phyloP scores from a whole-genome alignment of 441 rosid species.

The Hura crepitans region DNA sequence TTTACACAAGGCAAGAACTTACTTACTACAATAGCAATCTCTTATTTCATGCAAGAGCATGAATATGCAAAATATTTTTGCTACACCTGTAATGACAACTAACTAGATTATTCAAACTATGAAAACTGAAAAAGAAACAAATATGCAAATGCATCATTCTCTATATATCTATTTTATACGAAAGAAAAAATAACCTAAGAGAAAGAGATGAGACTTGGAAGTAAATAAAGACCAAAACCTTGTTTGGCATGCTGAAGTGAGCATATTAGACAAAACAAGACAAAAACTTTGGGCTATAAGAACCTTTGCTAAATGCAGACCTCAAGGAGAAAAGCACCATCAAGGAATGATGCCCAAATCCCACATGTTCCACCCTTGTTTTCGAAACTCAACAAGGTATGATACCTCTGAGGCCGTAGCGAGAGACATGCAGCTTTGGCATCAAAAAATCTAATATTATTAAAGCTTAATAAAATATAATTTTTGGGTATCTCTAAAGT shows the following conservation, averaged over 20 bases:
- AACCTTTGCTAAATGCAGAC: conserved; percentile 12
- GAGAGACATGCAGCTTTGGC: conserved; percentile 11
- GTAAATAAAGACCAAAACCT: neutral
- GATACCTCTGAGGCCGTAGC: conserved; percentile 16
- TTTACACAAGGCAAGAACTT: neutral
- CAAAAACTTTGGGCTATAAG: conserved; percentile 9
- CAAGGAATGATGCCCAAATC: conserved; percentile 20
- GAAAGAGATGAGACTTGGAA: conserved; percentile 1
- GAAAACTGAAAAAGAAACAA: neutral
- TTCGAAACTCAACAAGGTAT: conserved; percentile 4
- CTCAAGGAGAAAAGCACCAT: conserved; percentile 13
- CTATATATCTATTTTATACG: neutral
- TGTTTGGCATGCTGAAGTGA: neutral
- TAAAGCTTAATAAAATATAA: neutral
- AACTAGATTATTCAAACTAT: neutral
- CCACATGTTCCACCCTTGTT: conserved; percentile 4
- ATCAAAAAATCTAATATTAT: conserved; percentile 16
- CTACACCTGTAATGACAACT: neutral
- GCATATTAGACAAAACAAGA: conserved; percentile 5
- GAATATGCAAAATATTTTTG: neutral
- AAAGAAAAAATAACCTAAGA: neutral
- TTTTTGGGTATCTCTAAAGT: neutral
- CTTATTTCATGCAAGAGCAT: neutral
- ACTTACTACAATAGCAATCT: neutral
- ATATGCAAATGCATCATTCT: neutral